Evolutionary conservation across 495 filamentous ascomycete genomes (phyloP).

Genomic region (Talaromyces nanjingensis): DNA sequence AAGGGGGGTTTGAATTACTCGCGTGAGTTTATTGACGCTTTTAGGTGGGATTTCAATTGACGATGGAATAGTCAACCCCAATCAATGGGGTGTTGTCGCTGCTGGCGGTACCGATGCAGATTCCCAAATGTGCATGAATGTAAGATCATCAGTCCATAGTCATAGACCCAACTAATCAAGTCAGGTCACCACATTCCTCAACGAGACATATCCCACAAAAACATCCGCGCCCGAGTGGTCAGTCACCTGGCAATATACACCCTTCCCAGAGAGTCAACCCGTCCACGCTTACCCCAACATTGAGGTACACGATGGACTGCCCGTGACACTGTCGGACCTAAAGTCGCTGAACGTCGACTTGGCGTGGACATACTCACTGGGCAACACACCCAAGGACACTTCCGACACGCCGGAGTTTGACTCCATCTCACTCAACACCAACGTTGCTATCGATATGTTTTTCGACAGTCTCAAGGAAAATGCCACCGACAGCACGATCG

Average conservation of each 20-base stretch:
- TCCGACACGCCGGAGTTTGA: constrained; percentile 15
- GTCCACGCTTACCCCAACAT: constrained; percentile 36
- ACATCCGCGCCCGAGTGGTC: constrained; percentile 27
- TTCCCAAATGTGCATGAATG: constrained; percentile 23
- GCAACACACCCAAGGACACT: constrained; percentile 15
- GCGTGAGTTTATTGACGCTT: constrained; percentile 13
- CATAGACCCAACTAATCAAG: too few relatives aligned
- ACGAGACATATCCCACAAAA: constrained; percentile 25
- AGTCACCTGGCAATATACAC: constrained; percentile 30
- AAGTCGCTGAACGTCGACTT: constrained; percentile 21
- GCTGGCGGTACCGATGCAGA: background rate
- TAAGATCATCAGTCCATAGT: constrained; percentile 9
- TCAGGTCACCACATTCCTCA: constrained; percentile 25
- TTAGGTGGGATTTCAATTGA: background rate
- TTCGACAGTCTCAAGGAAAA: constrained; percentile 25
- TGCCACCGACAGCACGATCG: constrained; percentile 19
- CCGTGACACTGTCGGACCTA: constrained; percentile 17
- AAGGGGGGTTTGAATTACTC: constrained; percentile 16
- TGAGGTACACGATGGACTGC: constrained; percentile 19
- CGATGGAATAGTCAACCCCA: constrained; percentile 22
- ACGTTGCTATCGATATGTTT: constrained; percentile 43
- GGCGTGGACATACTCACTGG: constrained; percentile 31
- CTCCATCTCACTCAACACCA: constrained; percentile 21
- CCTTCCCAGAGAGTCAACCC: constrained; percentile 16
- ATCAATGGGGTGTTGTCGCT: constrained; percentile 23